A percentile compares a stretch with the other conserved stretches of the same genome.
phyloP scores from a whole-genome alignment of 208 protist genomes.

The Ichthyophonus hoferi region DNA sequence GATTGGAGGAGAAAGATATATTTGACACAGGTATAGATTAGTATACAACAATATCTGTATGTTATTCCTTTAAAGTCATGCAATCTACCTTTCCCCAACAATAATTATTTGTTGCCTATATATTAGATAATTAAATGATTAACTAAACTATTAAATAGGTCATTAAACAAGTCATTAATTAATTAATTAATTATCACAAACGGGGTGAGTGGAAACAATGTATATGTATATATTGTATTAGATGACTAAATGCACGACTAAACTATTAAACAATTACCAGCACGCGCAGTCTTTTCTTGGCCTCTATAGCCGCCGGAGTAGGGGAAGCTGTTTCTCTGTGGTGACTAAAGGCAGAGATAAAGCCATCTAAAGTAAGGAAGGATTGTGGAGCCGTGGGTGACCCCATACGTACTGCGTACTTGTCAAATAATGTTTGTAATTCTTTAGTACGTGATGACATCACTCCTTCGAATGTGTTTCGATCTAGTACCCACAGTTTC shows the following conservation, averaged over 20 bases:
- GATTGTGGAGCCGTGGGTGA: neutral
- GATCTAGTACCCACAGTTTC: conserved; percentile 17
- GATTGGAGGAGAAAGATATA: neutral
- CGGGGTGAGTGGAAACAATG: too few species aligned
- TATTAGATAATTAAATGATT: too few species aligned
- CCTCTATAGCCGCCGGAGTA: neutral
- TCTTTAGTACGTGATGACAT: neutral
- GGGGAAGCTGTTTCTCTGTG: neutral
- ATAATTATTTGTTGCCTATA: too few species aligned
- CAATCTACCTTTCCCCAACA: too few species aligned
- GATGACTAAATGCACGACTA: too few species aligned
- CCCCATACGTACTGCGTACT: neutral
- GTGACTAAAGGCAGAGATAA: neutral
- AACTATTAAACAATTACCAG: neutral
- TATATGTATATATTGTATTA: too few species aligned
- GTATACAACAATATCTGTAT: too few species aligned
- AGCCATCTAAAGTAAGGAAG: conserved; percentile 6
- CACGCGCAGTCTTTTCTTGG: neutral
- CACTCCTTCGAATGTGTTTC: neutral
- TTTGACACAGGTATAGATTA: too few species aligned
- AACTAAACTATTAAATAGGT: too few species aligned
- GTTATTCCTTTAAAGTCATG: too few species aligned
- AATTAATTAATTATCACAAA: too few species aligned
- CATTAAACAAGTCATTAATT: too few species aligned
- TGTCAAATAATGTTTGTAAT: conserved; percentile 5